Base-by-base conservation (phyloP, 179 eudicot species). In the Beta corolliflora region DNA sequence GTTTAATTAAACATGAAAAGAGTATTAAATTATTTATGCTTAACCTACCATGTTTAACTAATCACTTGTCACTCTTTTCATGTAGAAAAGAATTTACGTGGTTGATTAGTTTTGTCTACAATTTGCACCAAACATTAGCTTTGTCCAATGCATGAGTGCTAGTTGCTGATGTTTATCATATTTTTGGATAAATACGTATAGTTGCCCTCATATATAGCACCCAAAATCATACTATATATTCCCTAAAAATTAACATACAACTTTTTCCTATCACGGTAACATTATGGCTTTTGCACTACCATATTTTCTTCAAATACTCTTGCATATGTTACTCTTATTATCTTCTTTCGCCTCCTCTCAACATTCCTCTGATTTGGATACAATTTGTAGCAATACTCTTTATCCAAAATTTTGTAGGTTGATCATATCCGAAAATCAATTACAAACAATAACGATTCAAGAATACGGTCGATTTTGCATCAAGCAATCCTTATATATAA, bases 361-460 rank as follows among this genome's bases (percentile, higher is more conserved):
- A 54, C 7, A 63, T 7, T 56, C 74, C n/a, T 78, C 46, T 7
- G 4, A 48, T 54, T 65, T 52, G 12, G 59, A 77, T 11, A 16
- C 81, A 65, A 53, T 78, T 14, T 88, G 90, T 79, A 84, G 77
- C 77, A 52, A 21, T 6, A 88, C 90, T 10, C 89, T 79, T 5
- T 64, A 59, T 58, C 81, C 89, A 10, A 53, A 6, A 21, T 88
- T 82, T 69, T 88, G 89, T 83, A 80, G 36, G 46, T 80, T 84
- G 23, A 8, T 78, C 2, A 80, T 88, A 7, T 9, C 67, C 0
- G 23, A 56, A 31, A 71, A n/a, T 7, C 69, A 70, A 4, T 61
- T 19, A 15, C 82, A n/a, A 69, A 77, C 80, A 13, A 79, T 29
- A 12, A 48, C 83, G 5, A 44, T 81, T 15, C 77, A 82, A 18